Evolutionary conservation across 1,284 basidiomycete genomes (phyloP), one percentile per base, ranked within the genome.

Genomic region (Fistulinella staudtii): DNA sequence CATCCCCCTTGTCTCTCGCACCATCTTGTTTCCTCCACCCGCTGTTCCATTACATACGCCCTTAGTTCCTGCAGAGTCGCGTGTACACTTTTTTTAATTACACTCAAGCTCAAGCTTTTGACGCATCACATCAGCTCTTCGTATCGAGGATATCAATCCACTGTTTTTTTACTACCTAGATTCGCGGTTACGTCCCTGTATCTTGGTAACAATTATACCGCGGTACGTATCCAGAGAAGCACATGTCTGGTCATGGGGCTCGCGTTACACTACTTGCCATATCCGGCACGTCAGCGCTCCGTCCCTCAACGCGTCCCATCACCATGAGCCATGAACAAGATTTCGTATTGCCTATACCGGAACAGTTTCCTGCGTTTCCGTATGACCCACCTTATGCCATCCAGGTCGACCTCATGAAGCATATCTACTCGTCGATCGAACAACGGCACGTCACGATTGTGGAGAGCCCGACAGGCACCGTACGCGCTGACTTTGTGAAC

Each of bases 351-450:
- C 64, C 76, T 0, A 85, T 84, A 0, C 91, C 90, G 0, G 58
- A 66, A 0, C 54, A 58, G 0, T 94, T 93, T 57, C 69, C 79
- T 11, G 77, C 78, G 0, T 95, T 96, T 61, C 92, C 92, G 0
- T 94, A 85, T 58, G 68, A 78, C 7, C 70, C 75, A 3, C 94
- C 94, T 1, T 98, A 99, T 66, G 65, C 74, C 14, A 96, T 96
- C 51, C 95, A 99, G 65, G 70, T 80, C 1, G 80, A 91, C 30
- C 77, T 98, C 27, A 98, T 98, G 94, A 78, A 73, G 11, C 86
- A 91, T 48, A 70, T 98, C 4, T 98, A 95, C 61, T 57, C 74
- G 3, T 78, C 86, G 1, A 88, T 97, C 40, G 93, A 97, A 60
- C 55, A 67, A 39, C 74, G 57, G 64, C 86, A 77, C 65, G 72